phyloP scores from a whole-genome alignment of 495 filamentous ascomycete genomes.

The Aspergillus kassunensis region DNA sequence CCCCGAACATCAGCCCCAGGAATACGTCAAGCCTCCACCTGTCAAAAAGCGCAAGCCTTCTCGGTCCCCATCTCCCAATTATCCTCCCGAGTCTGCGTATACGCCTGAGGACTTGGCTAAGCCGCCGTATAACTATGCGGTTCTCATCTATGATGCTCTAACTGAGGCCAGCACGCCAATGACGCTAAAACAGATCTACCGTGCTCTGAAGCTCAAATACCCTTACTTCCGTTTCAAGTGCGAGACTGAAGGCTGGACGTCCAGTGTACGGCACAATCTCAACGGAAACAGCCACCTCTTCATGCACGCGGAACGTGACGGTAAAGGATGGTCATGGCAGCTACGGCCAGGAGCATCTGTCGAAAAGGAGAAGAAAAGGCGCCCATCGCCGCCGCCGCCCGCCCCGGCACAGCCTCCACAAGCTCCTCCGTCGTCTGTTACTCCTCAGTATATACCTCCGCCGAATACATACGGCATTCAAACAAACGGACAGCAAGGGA shows the following conservation, averaged over 20 bases:
- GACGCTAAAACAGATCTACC: slow-evolving; percentile 91
- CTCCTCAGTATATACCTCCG: slow-evolving; percentile 42
- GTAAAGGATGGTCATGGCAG: slow-evolving; percentile 69
- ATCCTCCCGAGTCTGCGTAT: slow-evolving; percentile 70
- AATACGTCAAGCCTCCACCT: slow-evolving; percentile 43
- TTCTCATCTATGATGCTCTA: slow-evolving; percentile 86
- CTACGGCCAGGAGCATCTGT: slow-evolving; percentile 59
- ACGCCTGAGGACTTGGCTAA: slow-evolving; percentile 82
- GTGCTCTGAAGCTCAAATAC: slow-evolving; percentile 78
- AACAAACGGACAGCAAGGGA: slow-evolving; percentile 24
- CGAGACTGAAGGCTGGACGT: slow-evolving; percentile 88
- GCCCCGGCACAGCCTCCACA: slow-evolving; percentile 36
- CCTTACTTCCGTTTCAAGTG: slow-evolving; percentile 85
- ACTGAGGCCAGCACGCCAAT: slow-evolving; percentile 65
- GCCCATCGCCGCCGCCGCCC: slow-evolving; percentile 54
- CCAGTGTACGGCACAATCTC: slow-evolving; percentile 92
- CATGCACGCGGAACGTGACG: slow-evolving; percentile 72
- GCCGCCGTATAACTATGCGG: slow-evolving; percentile 80
- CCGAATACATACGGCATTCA: slow-evolving; percentile 35
- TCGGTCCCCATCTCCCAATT: slow-evolving; percentile 65
- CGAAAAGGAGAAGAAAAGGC: slow-evolving; percentile 66
- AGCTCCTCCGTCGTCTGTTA: slow-evolving; percentile 28
- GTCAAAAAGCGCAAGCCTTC: slow-evolving; percentile 54
- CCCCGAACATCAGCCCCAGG: slow-evolving; percentile 39
- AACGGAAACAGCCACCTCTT: slow-evolving; percentile 81